Conservation (phyloP, 2,329 filamentous ascomycete genomes). For the Ophiocordyceps robertsii region DNA sequence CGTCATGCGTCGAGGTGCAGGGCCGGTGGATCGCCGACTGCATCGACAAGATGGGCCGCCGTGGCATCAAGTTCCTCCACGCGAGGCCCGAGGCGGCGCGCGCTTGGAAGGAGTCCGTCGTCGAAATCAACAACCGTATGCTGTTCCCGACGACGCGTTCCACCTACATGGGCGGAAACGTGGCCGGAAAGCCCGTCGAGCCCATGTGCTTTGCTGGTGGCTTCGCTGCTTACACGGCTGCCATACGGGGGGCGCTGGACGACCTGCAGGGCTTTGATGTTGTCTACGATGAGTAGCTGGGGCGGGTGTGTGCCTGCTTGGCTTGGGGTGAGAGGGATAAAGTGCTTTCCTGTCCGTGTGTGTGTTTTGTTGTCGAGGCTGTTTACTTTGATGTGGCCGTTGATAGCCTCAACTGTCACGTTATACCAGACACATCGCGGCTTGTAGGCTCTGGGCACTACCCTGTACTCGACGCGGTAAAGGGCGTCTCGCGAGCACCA, state of each 20-base stretch:
- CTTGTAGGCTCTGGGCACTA: no score
- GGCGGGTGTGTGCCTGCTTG: no score
- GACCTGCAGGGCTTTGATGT: conserved; percentile 21
- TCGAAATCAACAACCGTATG: conserved; percentile 29
- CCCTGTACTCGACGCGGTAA: no score
- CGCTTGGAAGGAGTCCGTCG: conserved; percentile 34
- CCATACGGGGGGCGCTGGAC: conserved; percentile 20
- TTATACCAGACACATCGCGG: no score
- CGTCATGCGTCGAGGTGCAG: conserved; percentile 39
- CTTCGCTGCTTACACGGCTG: conserved; percentile 18
- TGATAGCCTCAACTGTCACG: no score
- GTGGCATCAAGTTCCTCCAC: conserved; percentile 36
- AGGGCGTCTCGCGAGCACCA: no score
- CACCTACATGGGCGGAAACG: conserved; percentile 42
- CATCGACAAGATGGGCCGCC: conserved; percentile 34
- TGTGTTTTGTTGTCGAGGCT: no score
- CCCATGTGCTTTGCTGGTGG: conserved; percentile 33
- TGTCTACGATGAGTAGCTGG: conserved; percentile 3
- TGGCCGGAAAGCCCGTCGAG: conserved; percentile 40
- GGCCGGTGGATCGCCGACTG: conserved; percentile 40
- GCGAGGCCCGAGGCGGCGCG: conserved; percentile 28
- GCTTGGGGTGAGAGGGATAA: no score
- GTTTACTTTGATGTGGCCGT: no score
- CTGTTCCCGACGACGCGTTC: conserved; percentile 35
- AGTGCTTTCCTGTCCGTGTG: no score